Conservation (phyloP, 1,284 basidiomycete genomes). For the Ustilago curta region DNA sequence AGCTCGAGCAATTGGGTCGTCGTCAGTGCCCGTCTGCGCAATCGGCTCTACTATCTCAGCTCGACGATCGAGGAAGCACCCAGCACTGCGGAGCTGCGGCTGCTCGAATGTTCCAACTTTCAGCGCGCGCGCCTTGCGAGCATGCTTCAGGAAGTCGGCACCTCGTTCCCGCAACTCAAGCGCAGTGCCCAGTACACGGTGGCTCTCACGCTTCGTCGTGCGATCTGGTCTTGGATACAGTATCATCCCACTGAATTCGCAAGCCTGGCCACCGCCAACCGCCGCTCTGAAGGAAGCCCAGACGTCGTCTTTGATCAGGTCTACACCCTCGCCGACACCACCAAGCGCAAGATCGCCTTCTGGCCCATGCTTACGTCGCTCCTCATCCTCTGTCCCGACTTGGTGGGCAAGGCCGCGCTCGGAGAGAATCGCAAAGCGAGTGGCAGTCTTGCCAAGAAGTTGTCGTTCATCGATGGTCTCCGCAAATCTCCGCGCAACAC, state of each 20-base stretch:
- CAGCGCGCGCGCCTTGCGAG: constrained; percentile 67
- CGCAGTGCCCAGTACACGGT: constrained; percentile 80
- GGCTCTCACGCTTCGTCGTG: constrained; percentile 80
- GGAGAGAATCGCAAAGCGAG: constrained; percentile 67
- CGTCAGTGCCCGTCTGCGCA: constrained; percentile 80
- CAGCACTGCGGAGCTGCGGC: constrained; percentile 79
- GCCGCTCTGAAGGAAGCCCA: constrained; percentile 66
- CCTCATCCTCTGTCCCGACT: constrained; percentile 81
- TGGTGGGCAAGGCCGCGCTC: constrained; percentile 73
- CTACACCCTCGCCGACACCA: constrained; percentile 68
- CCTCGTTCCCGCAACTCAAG: constrained; percentile 85
- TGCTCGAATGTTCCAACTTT: constrained; percentile 73
- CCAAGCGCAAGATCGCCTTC: constrained; percentile 74
- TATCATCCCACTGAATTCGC: constrained; percentile 84
- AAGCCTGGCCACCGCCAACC: constrained; percentile 74
- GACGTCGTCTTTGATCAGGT: constrained; percentile 69
- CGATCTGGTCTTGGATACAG: constrained; percentile 93
- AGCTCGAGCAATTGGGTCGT: constrained; percentile 90
- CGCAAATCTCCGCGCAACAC: constrained; percentile 59
- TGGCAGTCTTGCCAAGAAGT: constrained; percentile 70
- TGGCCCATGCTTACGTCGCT: constrained; percentile 87
- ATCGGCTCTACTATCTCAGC: constrained; percentile 78
- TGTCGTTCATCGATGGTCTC: constrained; percentile 70
- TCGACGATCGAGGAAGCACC: constrained; percentile 70
- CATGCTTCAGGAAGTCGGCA: constrained; percentile 77